phyloP scores from a whole-genome alignment of 2,329 filamentous ascomycete species.

The Microdochium bolleyi region DNA sequence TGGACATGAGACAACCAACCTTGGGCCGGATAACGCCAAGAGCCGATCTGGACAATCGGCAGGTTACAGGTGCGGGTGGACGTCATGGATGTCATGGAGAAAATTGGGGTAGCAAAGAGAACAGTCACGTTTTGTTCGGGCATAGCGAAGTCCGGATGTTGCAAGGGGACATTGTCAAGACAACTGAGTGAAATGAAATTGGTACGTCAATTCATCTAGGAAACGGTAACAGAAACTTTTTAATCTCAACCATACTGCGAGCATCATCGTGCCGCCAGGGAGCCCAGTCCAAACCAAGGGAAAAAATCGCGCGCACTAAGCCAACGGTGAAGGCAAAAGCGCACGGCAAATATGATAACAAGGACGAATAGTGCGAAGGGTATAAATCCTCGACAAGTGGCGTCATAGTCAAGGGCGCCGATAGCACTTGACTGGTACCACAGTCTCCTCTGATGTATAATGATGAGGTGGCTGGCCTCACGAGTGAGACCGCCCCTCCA shows the following conservation, averaged over 20 bases:
- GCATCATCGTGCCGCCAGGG: neutral
- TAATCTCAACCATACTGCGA: neutral
- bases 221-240: neutral
- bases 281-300: neutral
- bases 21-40: no score
- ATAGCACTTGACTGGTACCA: slow-evolving; percentile 16
- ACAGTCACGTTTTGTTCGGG: no score
- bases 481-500: slow-evolving; percentile 19
- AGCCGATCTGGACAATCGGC: no score
- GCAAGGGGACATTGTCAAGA: no score
- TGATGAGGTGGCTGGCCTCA: slow-evolving; percentile 12
- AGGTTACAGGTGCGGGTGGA: no score
- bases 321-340: neutral
- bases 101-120: no score
- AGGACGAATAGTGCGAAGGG: slow-evolving; percentile 4
- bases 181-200: neutral
- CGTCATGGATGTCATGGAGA: no score
- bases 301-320: neutral
- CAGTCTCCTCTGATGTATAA: slow-evolving; percentile 7
- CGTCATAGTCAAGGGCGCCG: slow-evolving; percentile 13
- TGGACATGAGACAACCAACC: no score
- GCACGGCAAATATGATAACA: slow-evolving; percentile 5
- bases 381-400: slow-evolving; percentile 12
- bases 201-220: neutral
- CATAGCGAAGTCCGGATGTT: no score